phyloP scores from a whole-genome alignment of 805 yeast species.

The Starmerella cellae region DNA sequence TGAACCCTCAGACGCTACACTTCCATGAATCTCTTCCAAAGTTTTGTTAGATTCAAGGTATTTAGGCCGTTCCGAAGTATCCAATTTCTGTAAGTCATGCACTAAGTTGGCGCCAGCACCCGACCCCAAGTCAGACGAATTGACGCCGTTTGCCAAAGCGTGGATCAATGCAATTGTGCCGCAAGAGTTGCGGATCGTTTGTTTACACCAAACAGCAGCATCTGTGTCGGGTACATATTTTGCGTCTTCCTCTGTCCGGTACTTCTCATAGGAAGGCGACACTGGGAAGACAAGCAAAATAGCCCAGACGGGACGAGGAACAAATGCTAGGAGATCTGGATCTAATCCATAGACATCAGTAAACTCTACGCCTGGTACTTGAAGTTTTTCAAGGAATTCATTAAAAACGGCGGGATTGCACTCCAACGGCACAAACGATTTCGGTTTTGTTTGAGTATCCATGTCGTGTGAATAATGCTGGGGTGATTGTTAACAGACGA shows the following conservation, averaged over 20 bases:
- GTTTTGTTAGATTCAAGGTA: constrained; percentile 33
- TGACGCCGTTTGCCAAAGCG: constrained; percentile 33
- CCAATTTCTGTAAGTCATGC: constrained; percentile 18
- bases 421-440: constrained; percentile 48
- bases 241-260: constrained; percentile 34
- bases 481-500: too few relatives aligned
- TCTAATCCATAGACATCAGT: constrained; percentile 82
- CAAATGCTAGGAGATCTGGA: constrained; percentile 59
- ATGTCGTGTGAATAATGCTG: too few relatives aligned
- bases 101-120: constrained; percentile 24
- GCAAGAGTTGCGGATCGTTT: constrained; percentile 77
- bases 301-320: constrained; percentile 71
- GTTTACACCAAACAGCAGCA: constrained; percentile 61
- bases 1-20: constrained; percentile 29
- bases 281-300: constrained; percentile 75
- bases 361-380: constrained; percentile 51
- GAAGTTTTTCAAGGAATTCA: constrained; percentile 51
- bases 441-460: constrained; percentile 1
- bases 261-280: constrained; percentile 44
- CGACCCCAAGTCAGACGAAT: constrained; percentile 20
- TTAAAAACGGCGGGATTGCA: constrained; percentile 80
- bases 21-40: constrained; percentile 32
- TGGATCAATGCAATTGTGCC: constrained; percentile 85
- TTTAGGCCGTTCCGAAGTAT: constrained; percentile 29
- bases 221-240: constrained; percentile 21